Evolutionary conservation across 345 rosid species (phyloP).

Genomic region (Boechera retrofracta): DNA sequence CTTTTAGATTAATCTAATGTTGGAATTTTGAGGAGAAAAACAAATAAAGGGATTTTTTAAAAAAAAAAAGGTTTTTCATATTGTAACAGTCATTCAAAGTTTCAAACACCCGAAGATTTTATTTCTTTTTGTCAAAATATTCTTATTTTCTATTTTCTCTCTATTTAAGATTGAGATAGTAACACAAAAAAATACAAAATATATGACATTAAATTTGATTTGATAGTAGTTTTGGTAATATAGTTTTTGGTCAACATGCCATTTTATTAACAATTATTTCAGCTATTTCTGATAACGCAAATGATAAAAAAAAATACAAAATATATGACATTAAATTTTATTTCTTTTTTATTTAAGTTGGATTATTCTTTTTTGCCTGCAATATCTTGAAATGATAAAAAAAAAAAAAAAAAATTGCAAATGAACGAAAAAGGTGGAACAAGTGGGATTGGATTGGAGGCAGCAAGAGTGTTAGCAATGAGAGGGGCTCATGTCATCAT

Average conservation of each 20-base stretch:
- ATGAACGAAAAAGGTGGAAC: slow-evolving; percentile 71
- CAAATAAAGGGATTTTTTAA: not conserved
- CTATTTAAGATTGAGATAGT: not conserved
- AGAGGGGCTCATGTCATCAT: slow-evolving; percentile 75
- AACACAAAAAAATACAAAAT: not conserved
- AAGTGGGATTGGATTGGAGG: slow-evolving; percentile 89
- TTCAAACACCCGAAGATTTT: not conserved
- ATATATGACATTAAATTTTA: no score
- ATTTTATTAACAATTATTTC: no score
- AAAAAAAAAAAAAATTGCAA: not conserved
- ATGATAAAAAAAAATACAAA: no score
- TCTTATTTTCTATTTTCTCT: not conserved
- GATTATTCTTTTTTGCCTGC: not conserved
- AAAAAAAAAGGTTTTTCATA: not conserved
- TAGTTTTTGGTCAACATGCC: no score
- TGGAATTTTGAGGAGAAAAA: not conserved
- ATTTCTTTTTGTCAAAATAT: not conserved
- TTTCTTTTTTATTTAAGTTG: no score
- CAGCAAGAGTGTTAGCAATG: slow-evolving; percentile 78
- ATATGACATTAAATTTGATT: not conserved
- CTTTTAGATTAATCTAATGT: not conserved
- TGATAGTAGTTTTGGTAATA: not conserved
- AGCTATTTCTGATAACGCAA: no score
- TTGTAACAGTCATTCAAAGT: not conserved
- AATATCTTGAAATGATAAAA: not conserved